A percentile compares a stretch with the other conserved stretches of the same genome.
These are phyloP conservation scores for Jasminum sambac DNA, from an alignment of 257 asterid species.

Conservation along the genomic window DNA sequence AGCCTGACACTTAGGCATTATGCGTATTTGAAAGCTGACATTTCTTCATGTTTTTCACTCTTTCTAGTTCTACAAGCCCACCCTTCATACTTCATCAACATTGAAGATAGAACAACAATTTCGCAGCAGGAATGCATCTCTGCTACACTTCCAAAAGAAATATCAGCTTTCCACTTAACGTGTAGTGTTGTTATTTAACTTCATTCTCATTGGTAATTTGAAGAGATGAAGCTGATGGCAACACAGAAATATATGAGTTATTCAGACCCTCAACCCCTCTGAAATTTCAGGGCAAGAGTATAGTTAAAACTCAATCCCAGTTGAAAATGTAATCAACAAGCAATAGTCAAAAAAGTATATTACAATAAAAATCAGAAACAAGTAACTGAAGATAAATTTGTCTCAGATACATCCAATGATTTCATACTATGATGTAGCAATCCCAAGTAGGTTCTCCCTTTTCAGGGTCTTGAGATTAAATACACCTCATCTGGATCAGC, in stretches of 20 bases:
- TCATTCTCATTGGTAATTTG: background rate
- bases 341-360: background rate
- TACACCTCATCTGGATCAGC: background rate
- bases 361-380: background rate
- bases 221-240: slow-evolving; percentile 18
- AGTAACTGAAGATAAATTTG: background rate
- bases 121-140: background rate
- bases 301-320: slow-evolving; percentile 21
- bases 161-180: background rate
- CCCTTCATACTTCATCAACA: background rate
- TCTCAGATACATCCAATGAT: slow-evolving; percentile 40
- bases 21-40: too few species aligned
- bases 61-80: too few species aligned
- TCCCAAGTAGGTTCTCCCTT: background rate
- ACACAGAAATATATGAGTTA: slow-evolving; percentile 9
- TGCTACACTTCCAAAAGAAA: too few species aligned
- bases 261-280: background rate
- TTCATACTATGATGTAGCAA: background rate
- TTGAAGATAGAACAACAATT: background rate
- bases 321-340: slow-evolving; percentile 6
- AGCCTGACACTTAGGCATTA: too few species aligned
- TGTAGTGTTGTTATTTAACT: slow-evolving; percentile 10
- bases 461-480: background rate
- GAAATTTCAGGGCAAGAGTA: background rate
- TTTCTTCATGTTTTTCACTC: too few species aligned